Base-by-base conservation (phyloP, 768 basidiomycete genomes). In the Saitozyma sp. region DNA sequence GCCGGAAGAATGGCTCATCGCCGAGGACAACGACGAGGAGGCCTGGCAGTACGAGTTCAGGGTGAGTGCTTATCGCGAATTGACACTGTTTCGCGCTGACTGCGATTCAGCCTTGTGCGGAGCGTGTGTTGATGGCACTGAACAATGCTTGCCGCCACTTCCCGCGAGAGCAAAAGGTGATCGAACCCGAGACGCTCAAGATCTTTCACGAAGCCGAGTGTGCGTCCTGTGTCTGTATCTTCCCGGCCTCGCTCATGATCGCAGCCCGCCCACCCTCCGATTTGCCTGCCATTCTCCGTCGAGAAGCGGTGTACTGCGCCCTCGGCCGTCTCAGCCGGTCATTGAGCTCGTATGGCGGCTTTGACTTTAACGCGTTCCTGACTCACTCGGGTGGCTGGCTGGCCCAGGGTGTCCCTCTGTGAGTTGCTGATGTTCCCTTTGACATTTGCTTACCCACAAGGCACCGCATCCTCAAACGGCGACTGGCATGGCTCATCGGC, bases 41-140 rank as follows among this genome's bases (percentile, higher is more conserved):
- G 86, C 90, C 61, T 97, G 94, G 93, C 89, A 93, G 70, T 97
- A 85, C 71, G 92, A 95, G 70, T 86, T 96, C 62, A 84, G 95
- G 66, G 93, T 95, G 71, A 38, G 88, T 40, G n/a, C 50, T 48
- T 59, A 9, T 8, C 10, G 50, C n/a, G 50, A 52, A 9, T 20
- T 54, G 50, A 56, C 2, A 48, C 50, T 37, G 37, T 38, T 58
- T 20, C 50, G 3, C 43, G 20, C 56, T 41, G 49, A 38, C 50
- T 45, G 59, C 61, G 17, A 5, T 62, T 58, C 29, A 97, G 95
- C 88, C 93, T 1, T 95, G 93, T 72, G 90, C 90, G 52, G 94
- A 97, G 80, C 84, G 92, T n/a, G 90, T 97, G 29, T 82, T 97
- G 20, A 86, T 92, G 82, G 87, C 89, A 3, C 55, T 79, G 37